Evolutionary conservation across 2,329 filamentous ascomycete genomes (phyloP), one percentile per base, ranked within the genome.

Genomic region (Bipolaris victoriae): DNA sequence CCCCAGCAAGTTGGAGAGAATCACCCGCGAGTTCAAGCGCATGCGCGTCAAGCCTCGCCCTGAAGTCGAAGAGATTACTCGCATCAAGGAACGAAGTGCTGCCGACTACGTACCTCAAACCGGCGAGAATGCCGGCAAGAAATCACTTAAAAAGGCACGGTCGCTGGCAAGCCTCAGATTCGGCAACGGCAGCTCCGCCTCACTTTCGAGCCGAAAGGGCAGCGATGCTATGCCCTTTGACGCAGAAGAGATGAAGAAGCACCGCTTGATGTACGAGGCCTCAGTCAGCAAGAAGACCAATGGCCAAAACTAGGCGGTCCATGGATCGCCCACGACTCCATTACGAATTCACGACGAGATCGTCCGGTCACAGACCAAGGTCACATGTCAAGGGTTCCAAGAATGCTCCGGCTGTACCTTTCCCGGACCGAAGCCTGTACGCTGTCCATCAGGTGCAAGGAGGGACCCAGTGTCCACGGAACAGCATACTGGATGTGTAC

Each of bases 1-100:
- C n/a, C 63, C 70, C 26, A 85, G 82, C 44, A 79, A 81, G n/a
- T 75, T 88, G 10, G 85, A 88, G 74, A 83, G 83, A 65, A 82
- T 88, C 57, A 83, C 84, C 10, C 80, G 83, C 36, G 85, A 87
- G 62, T 77, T 88, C 61, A 82, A 81, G 60, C 82, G 83, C 63
- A 86, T 88, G 72, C 82, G 83, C 45, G 83, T 76, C 49, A 77
- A 84, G 50, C 81, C 80, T 46, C 79, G 79, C 57, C 78, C 77
- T 3, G 80, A 85, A 39, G 78, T 84, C n/a, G 79, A 80, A 22
- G 79, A 82, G 62, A 79, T 81, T 54, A 75, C 77, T 33, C 70
- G 68, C 49, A 58, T 74, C 49, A 69, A 68, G 16, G 67, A 68
- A 48, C 61, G 61, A 10, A 41, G 65, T 20, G 58, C 64, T 16